Conservation (phyloP, 305 asterid species). For the Andrographis paniculata region DNA sequence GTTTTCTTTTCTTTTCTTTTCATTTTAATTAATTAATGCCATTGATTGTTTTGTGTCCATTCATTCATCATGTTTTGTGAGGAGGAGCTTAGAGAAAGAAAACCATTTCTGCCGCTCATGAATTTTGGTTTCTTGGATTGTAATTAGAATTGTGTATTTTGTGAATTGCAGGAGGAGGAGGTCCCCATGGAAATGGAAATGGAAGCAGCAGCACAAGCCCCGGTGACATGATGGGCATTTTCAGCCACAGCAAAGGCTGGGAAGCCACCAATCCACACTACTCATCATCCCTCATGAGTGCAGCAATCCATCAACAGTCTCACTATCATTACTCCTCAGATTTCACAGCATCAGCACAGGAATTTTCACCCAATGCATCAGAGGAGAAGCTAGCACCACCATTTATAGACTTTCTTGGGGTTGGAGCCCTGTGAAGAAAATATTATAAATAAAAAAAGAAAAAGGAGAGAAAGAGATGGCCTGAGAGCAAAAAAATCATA, state of each 20-base stretch:
- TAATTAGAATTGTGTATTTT: neutral
- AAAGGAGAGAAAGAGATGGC: neutral
- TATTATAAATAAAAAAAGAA: neutral
- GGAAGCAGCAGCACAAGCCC: conserved; percentile 19
- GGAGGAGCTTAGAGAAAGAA: too few species aligned
- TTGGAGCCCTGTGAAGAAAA: conserved; percentile 53
- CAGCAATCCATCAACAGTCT: conserved; percentile 13
- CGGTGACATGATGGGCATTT: conserved; percentile 33
- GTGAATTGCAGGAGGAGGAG: too few species aligned
- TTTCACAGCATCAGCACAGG: conserved; percentile 19
- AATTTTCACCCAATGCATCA: conserved; percentile 20
- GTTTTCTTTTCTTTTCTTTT: conserved; percentile 9
- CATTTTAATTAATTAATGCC: too few species aligned
- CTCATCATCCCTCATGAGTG: neutral
- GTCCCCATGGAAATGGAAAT: conserved; percentile 6
- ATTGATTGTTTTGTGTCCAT: too few species aligned
- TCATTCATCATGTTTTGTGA: too few species aligned
- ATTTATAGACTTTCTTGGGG: conserved; percentile 93
- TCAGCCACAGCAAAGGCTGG: conserved; percentile 33
- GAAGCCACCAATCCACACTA: conserved; percentile 19
- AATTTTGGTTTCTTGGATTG: too few species aligned
- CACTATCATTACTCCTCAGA: conserved; percentile 29
- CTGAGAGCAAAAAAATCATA: neutral
- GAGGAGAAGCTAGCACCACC: conserved; percentile 36
- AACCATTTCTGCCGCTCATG: too few species aligned